These are phyloP conservation scores for Meripilus lineatus DNA, from an alignment of 1,284 basidiomycete species.

Conservation along the genomic window DNA sequence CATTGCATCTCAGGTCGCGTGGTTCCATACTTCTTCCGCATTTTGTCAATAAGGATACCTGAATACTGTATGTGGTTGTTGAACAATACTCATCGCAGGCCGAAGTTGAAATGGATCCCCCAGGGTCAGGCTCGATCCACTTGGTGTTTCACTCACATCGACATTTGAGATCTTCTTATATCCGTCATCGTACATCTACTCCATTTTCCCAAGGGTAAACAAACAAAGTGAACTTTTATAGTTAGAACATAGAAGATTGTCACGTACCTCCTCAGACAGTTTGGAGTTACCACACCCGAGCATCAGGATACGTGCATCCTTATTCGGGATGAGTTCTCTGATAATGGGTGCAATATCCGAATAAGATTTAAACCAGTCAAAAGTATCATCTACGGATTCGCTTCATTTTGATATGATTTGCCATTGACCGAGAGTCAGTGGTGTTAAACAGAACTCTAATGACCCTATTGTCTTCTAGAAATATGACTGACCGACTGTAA, in stretches of 20 bases:
- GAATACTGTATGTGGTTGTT: conserved; percentile 70
- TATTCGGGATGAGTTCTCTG: conserved; percentile 59
- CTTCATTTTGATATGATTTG: conserved; percentile 28
- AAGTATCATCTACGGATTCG: conserved; percentile 59
- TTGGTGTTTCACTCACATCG: conserved; percentile 54
- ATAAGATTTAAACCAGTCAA: conserved; percentile 88
- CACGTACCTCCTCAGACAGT: conserved; percentile 65
- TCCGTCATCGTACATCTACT: conserved; percentile 87
- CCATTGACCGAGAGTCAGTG: neutral
- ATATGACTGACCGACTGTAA: conserved; percentile 52
- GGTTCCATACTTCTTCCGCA: conserved; percentile 56
- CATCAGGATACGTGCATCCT: conserved; percentile 70
- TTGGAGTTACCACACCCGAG: conserved; percentile 90
- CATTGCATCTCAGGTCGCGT: conserved; percentile 75
- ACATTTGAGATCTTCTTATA: conserved; percentile 82
- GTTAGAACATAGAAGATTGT: neutral
- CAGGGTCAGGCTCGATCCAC: neutral
- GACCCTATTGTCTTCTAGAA: conserved; percentile 8
- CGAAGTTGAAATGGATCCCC: neutral
- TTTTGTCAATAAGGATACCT: conserved; percentile 73
- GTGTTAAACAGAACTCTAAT: neutral
- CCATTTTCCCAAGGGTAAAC: neutral
- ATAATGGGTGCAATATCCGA: conserved; percentile 58
- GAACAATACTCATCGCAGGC: too few species aligned
- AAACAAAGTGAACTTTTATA: neutral